phyloP scores from a whole-genome alignment of 2,329 filamentous ascomycete genomes.

The Colletotrichum melonis region DNA sequence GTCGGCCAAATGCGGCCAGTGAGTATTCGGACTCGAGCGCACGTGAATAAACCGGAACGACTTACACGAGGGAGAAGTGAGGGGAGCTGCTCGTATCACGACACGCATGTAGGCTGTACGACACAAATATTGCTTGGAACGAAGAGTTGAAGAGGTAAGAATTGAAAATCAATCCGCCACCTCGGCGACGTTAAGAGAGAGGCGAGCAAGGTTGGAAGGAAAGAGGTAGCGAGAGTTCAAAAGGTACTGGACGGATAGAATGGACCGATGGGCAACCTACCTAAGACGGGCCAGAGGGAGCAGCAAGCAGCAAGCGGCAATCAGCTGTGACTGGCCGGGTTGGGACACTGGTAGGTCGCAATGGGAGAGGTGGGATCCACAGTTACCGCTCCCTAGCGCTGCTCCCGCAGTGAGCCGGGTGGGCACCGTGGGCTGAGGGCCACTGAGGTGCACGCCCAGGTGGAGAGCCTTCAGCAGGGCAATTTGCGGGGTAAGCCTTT shows the following conservation, averaged over 20 bases:
- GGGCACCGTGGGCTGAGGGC: background rate
- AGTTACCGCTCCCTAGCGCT: slow-evolving; percentile 26
- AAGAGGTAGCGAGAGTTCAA: slow-evolving; percentile 2
- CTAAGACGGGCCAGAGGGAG: slow-evolving; percentile 22
- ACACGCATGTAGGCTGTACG: slow-evolving; percentile 9
- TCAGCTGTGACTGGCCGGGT: slow-evolving; percentile 26
- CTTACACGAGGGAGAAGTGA: slow-evolving; percentile 22
- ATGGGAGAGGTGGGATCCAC: slow-evolving; percentile 2
- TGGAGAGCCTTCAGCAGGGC: slow-evolving; percentile 13
- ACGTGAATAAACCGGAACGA: slow-evolving; percentile 16
- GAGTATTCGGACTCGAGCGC: background rate
- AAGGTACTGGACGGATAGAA: background rate
- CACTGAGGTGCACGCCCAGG: background rate
- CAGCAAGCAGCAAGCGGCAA: slow-evolving; percentile 29
- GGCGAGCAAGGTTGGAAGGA: background rate
- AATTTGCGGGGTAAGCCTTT: slow-evolving; percentile 33
- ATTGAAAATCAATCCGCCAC: slow-evolving; percentile 22
- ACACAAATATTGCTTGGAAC: background rate
- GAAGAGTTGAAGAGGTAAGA: background rate
- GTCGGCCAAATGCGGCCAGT: slow-evolving; percentile 1
- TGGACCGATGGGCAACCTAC: too few relatives aligned
- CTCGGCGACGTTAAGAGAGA: slow-evolving; percentile 4
- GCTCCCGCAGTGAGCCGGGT: background rate
- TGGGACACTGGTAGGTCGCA: background rate
- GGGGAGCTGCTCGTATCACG: background rate